Evolutionary conservation across 352 stramenopile species (phyloP).

Genomic region (Phytophthora pseudosyringae): DNA sequence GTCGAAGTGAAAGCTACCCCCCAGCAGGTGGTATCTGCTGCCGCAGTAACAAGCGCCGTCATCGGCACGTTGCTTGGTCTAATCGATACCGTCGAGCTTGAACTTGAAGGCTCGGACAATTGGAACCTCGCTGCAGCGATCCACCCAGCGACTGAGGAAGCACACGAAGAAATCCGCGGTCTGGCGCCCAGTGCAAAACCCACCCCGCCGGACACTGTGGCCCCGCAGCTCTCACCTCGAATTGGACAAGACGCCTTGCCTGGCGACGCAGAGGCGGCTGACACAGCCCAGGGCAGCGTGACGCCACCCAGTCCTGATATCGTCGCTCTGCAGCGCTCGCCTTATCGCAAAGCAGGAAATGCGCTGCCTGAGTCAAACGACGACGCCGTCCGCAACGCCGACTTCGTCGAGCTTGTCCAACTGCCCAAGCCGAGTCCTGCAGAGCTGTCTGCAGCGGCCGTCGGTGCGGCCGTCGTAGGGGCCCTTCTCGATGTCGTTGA

Average conservation of each 20-base stretch:
- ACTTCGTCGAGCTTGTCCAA: slow-evolving; percentile 26
- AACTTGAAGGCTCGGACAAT: slow-evolving; percentile 5
- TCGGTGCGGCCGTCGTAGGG: slow-evolving; percentile 24
- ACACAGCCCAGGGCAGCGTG: not conserved
- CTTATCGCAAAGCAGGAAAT: not conserved
- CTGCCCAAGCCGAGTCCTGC: slow-evolving; percentile 25
- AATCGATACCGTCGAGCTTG: slow-evolving; percentile 24
- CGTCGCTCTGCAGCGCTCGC: not conserved
- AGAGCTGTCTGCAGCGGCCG: slow-evolving; percentile 21
- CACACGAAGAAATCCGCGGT: not conserved
- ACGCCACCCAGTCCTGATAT: not conserved
- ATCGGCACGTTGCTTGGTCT: slow-evolving; percentile 24
- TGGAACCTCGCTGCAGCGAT: not conserved
- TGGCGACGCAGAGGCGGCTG: not conserved
- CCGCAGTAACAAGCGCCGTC: slow-evolving; percentile 26
- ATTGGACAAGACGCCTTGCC: not conserved
- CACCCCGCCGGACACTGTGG: not conserved
- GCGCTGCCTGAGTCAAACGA: slow-evolving; percentile 1
- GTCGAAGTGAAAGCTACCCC: slow-evolving; percentile 20
- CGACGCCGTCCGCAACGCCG: slow-evolving; percentile 18
- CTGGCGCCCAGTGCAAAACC: not conserved
- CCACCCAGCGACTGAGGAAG: slow-evolving; percentile 5
- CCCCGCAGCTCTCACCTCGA: not conserved
- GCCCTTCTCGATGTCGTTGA: slow-evolving; percentile 29
- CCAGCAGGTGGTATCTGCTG: slow-evolving; percentile 23